A percentile compares a stretch with the other conserved stretches of the same genome.
phyloP scores from a whole-genome alignment of 2,329 filamentous ascomycete species.

The Aspergillus ochraceoroseus region DNA sequence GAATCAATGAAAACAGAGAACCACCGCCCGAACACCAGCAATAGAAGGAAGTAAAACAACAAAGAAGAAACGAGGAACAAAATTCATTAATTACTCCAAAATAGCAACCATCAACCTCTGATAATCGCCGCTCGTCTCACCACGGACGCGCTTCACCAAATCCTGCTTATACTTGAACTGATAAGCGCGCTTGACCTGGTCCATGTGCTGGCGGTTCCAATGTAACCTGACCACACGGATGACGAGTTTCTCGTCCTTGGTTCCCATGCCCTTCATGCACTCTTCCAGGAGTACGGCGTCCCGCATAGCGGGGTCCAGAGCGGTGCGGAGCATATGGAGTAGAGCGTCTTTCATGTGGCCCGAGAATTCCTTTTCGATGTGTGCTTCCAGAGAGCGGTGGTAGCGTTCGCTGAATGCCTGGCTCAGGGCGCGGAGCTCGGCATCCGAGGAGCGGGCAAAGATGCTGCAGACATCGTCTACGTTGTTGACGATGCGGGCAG shows the following conservation, averaged over 20 bases:
- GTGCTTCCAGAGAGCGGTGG: conserved; percentile 62
- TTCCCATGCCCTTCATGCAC: conserved; percentile 79
- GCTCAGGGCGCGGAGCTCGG: conserved; percentile 75
- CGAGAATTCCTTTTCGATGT: conserved; percentile 76
- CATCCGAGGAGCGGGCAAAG: conserved; percentile 68
- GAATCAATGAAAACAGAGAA: not conserved
- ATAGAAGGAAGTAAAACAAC: not conserved
- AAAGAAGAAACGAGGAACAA: not conserved
- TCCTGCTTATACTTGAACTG: conserved; percentile 63
- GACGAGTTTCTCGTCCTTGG: conserved; percentile 74
- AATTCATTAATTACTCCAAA: conserved; percentile 37
- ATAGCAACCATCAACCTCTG: conserved; percentile 67
- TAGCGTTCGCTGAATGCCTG: conserved; percentile 71
- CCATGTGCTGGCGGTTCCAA: conserved; percentile 72
- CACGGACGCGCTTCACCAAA: conserved; percentile 64
- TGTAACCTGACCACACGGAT: conserved; percentile 73
- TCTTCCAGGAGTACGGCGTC: conserved; percentile 80
- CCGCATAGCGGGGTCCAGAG: conserved; percentile 73
- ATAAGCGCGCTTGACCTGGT: conserved; percentile 74
- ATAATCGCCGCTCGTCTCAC: conserved; percentile 84
- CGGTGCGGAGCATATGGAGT: conserved; percentile 70
- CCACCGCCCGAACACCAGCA: not conserved
- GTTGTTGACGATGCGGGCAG: conserved; percentile 55
- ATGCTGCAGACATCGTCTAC: conserved; percentile 64
- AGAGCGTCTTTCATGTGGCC: conserved; percentile 90